Base-by-base conservation (phyloP, 192 early-diverging fungal species). In the Coemansia sp. region DNA sequence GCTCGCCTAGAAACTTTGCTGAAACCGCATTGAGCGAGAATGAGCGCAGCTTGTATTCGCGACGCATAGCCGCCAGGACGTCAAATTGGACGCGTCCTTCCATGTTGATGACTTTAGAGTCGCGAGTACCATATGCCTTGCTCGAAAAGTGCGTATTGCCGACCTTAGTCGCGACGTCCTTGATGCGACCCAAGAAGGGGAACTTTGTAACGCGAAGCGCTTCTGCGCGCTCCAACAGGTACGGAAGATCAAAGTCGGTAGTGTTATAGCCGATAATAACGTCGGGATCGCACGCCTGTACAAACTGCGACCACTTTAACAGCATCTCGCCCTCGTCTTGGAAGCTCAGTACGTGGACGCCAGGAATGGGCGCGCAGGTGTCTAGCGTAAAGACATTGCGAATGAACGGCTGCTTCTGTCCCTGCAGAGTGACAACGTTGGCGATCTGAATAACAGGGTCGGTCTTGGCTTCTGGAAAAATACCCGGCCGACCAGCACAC, bases 381-480 rank as follows among this genome's bases (percentile, higher is more conserved):
- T 96, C 91, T 13, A 99, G 84, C 16, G 95, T 97, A 53, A 99
- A 92, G 0, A 99, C 93, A 62, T 98, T 98, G 52, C 92, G 84
- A 52, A 99, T 91, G 61, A 95, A 96, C 20, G 97, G 96, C 67
- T 88, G 88, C 35, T 75, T 84, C 67, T 96, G 88, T 18, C 94
- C 94, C 86, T 98, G 97, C 1, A 94, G 68, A 3, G 94, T 95
- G 7, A 99, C 91, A 49, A 96, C 89, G 66, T 90, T 94, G 13
- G 97, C 97, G 62, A 99, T 98, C 78, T 99, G 97, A 63, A 99
- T 99, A 40, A 99, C 92, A 0, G 96, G 93, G 68, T 99, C 97
- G 3, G 87, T 66, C 61, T 92, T 73, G 29, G 97, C 84, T 58
- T 99, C 97, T 5, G 97, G 97, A 56, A 99, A 99, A 24, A 95